These are phyloP conservation scores for Eucalyptus virginea DNA, from an alignment of 345 rosid species.

Conservation along the genomic window DNA sequence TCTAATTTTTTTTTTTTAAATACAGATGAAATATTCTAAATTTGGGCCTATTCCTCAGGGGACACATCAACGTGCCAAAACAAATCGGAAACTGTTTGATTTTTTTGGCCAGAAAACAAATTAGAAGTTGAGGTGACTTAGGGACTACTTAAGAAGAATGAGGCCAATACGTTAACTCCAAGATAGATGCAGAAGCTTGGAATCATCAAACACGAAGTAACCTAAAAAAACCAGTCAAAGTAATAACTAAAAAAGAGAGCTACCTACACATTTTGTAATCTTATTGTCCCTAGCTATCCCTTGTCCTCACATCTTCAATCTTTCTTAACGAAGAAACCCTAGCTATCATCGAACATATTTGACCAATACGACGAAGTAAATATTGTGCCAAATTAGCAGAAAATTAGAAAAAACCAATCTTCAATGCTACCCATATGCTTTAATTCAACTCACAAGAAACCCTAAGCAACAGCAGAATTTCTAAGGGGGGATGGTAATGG, in stretches of 20 bases:
- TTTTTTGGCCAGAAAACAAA: neutral
- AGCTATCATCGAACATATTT: neutral
- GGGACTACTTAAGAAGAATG: neutral
- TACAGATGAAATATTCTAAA: neutral
- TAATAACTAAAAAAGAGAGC: neutral
- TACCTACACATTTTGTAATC: neutral
- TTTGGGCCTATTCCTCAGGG: neutral
- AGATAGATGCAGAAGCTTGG: neutral
- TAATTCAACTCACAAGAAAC: neutral
- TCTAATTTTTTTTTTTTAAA: neutral
- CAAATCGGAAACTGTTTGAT: neutral
- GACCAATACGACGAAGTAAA: neutral
- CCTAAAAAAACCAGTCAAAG: neutral
- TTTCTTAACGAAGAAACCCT: neutral
- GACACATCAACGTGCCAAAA: neutral
- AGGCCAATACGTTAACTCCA: neutral
- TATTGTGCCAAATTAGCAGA: neutral
- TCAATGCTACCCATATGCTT: neutral
- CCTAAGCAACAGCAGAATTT: neutral
- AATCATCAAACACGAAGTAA: neutral
- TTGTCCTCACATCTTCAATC: neutral
- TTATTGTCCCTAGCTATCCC: neutral
- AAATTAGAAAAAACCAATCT: neutral
- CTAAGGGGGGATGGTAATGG: neutral
- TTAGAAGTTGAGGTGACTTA: neutral